Evolutionary conservation across 163 green algal genomes (phyloP).

Genomic region (Picocystis sp.): DNA sequence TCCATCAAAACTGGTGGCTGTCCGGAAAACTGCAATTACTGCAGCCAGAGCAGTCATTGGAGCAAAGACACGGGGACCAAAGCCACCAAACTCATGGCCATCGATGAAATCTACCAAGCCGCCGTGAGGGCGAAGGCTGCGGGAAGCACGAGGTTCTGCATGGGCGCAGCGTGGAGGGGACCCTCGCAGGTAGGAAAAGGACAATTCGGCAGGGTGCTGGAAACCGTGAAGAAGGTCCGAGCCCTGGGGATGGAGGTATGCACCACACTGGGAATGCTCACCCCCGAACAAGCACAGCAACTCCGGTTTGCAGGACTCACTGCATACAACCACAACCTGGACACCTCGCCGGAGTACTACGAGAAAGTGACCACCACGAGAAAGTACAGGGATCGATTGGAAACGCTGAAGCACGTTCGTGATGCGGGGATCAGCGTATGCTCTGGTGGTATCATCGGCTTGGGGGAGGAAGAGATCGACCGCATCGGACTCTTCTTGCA

Average conservation of each 20-base stretch:
- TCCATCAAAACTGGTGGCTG: conserved; percentile 98
- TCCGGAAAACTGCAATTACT: conserved; percentile 97
- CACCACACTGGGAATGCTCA: conserved; percentile 92
- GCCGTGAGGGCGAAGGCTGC: conserved; percentile 65
- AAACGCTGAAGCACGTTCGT: conserved; percentile 71
- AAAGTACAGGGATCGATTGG: conserved; percentile 85
- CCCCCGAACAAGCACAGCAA: conserved; percentile 47
- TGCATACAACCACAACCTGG: conserved; percentile 99
- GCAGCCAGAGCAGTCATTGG: conserved; percentile 69
- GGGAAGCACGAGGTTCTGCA: conserved; percentile 97
- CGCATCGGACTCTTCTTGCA: conserved; percentile 3
- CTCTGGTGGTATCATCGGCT: conserved; percentile 92
- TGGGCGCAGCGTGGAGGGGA: conserved; percentile 93
- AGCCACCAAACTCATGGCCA: conserved; percentile 82
- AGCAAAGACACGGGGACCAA: conserved; percentile 68
- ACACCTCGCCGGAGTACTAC: conserved; percentile 93
- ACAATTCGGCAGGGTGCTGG: conserved; percentile 80
- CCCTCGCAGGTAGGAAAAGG: conserved; percentile 67
- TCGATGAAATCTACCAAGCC: conserved; percentile 81
- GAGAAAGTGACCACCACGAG: conserved; percentile 76
- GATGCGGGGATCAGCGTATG: conserved; percentile 91
- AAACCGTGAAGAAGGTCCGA: conserved; percentile 59
- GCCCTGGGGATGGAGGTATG: conserved; percentile 54
- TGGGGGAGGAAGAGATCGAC: conserved; percentile 59
- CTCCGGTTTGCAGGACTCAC: conserved; percentile 83